Base-by-base conservation (phyloP, 2,329 filamentous ascomycete species). In the Lasiodiplodia hormozganensis region DNA sequence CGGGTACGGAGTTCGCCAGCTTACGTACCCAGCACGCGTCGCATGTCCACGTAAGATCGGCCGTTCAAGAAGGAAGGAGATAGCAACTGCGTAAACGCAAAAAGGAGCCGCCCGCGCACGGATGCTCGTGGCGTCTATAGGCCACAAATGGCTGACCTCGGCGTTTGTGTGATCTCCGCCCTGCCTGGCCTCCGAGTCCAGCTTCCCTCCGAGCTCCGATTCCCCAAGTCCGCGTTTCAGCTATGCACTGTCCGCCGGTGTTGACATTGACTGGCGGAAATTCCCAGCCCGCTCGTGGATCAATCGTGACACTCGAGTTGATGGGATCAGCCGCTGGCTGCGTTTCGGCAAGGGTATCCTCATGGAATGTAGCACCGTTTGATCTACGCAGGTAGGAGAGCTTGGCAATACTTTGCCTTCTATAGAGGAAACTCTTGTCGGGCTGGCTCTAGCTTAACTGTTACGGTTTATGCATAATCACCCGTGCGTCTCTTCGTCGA, bases 11-110 rank as follows among this genome's bases (percentile, higher is more conserved):
- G 38, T 40, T n/a, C 40, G 40, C 40, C 23, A 62, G 58, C 58
- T 62, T 34, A 62, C 58, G 58, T 62, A 62, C 58, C 38, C 58
- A 25, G 40, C 31, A 43, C 38, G 28, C 58, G 58, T 34, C 40
- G 58, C 58, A 49, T 34, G 28, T n/a, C 58, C 31, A 51, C 58
- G 58, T 62, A 62, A 49, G 58, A 60, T 47, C 38, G 57, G n/a
- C 40, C 25, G 25, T 56, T 23, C n/a, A n/a, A 56, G 53, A n/a
- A 56, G n/a, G 53, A 34, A 10, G 18, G 36, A 31, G 18, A 11
- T 3, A 31, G n/a, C 51, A 28, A 23, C 8, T 31, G 43, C 43
- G 43, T 16, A 28, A 23, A 5, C 12, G 21, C 18, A 28, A 51
- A 51, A 21, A 18, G 47, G 47, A 51, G 18, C 47, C 51, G 3